A percentile compares a stretch with the other conserved stretches of the same genome.
These are phyloP conservation scores for Phialophora macrospora DNA, from an alignment of 2,329 filamentous ascomycete species.

Conservation along the genomic window DNA sequence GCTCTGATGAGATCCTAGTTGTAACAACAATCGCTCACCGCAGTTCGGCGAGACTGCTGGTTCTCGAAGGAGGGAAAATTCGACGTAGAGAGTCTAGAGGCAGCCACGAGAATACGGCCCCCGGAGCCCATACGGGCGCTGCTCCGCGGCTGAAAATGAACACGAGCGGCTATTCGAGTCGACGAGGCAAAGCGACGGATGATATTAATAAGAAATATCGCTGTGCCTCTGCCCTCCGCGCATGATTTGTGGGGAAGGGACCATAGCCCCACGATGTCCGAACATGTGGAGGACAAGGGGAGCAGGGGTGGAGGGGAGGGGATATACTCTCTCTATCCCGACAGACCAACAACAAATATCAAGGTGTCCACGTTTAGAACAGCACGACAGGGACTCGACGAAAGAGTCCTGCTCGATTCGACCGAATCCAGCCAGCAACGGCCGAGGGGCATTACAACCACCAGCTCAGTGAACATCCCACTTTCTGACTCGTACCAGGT, in stretches of 20 bases:
- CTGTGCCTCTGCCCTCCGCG: neutral
- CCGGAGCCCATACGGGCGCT: neutral
- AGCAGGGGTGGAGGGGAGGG: too few relatives aligned
- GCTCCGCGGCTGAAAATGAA: neutral
- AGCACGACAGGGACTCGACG: neutral
- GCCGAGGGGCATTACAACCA: neutral
- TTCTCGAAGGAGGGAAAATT: neutral
- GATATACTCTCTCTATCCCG: too few relatives aligned
- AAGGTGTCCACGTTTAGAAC: neutral
- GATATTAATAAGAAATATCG: neutral
- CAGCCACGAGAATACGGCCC: neutral
- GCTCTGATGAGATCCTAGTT: neutral
- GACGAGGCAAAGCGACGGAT: neutral
- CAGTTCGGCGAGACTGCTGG: neutral
- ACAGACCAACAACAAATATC: neutral
- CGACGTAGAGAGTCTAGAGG: neutral
- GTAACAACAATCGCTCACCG: neutral
- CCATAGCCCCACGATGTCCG: neutral
- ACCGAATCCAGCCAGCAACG: neutral
- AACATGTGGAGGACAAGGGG: neutral
- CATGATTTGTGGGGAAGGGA: neutral
- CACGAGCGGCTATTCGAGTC: neutral
- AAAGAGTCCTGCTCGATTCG: neutral
- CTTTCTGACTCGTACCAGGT: neutral
- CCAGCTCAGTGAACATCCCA: neutral